Evolutionary conservation across 2,329 filamentous ascomycete species (phyloP).

Genomic region (Neospermospora avenae): DNA sequence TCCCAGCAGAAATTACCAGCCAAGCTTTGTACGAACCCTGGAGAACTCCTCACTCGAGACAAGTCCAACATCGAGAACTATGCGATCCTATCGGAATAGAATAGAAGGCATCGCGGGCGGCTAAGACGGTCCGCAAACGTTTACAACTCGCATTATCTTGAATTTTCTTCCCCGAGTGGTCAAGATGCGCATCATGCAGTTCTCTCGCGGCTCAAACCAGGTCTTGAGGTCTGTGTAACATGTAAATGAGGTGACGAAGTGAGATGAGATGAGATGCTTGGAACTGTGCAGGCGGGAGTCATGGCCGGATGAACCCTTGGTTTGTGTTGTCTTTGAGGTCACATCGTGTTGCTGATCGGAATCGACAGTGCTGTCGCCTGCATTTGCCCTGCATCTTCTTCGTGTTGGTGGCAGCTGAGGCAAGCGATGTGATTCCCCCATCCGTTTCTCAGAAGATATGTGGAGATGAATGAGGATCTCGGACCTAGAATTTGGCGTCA

Average conservation of each 20-base stretch:
- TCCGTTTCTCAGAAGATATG: neutral
- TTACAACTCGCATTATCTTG: neutral
- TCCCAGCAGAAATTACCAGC: neutral
- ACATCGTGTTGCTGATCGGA: neutral
- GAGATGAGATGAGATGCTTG: neutral
- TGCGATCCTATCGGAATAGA: slow-evolving; percentile 7
- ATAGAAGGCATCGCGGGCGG: slow-evolving; percentile 2
- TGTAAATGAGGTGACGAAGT: neutral
- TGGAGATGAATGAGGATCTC: slow-evolving; percentile 3
- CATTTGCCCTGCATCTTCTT: neutral
- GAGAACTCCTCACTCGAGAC: neutral
- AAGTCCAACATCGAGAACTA: neutral
- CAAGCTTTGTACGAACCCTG: neutral
- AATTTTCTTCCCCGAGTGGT: slow-evolving; percentile 6
- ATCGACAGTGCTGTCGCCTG: neutral
- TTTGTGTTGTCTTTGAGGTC: neutral
- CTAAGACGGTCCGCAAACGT: neutral
- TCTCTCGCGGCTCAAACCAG: neutral
- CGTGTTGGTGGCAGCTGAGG: neutral
- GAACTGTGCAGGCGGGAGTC: neutral
- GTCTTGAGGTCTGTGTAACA: neutral
- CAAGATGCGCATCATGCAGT: slow-evolving; percentile 6
- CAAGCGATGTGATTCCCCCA: neutral
- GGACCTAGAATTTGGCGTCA: neutral
- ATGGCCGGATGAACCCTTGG: neutral